Evolutionary conservation across 176 grass and related monocot genomes (phyloP).

Genomic region (Phragmites australis): DNA sequence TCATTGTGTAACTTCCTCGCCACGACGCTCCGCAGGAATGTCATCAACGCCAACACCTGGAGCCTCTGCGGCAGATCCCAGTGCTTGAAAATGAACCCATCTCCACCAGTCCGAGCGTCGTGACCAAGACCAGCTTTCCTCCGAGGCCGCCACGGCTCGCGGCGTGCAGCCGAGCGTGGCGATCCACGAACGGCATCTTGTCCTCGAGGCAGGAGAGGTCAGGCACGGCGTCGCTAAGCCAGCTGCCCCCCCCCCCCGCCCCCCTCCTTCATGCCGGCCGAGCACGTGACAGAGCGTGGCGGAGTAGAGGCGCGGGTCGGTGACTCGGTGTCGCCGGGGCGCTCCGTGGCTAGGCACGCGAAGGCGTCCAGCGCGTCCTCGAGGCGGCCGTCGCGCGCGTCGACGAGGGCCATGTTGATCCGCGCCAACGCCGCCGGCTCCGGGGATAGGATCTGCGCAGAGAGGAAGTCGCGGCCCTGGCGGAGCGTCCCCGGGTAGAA

Average conservation of each 20-base stretch:
- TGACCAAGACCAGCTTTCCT: neutral
- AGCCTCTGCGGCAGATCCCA: constrained; percentile 29
- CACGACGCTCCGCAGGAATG: constrained; percentile 31
- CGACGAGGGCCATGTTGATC: neutral
- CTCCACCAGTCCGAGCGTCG: constrained; percentile 4
- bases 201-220: neutral
- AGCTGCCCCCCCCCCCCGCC: neutral
- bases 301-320: neutral
- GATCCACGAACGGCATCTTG: neutral
- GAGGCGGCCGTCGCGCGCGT: constrained; percentile 10
- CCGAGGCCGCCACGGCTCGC: neutral
- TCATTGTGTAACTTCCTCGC: constrained; percentile 3
- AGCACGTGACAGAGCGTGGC: constrained; percentile 24
- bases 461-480: neutral
- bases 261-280: neutral
- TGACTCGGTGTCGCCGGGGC: neutral
- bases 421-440: neutral
- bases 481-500: neutral
- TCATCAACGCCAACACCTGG: constrained; percentile 30
- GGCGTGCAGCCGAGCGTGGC: constrained; percentile 15
- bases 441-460: neutral
- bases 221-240: neutral
- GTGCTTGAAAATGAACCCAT: constrained; percentile 7
- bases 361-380: constrained; percentile 10
- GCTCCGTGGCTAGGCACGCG: neutral